Conservation (phyloP, 2,329 filamentous ascomycete genomes). For the Hypoxylon sp. region DNA sequence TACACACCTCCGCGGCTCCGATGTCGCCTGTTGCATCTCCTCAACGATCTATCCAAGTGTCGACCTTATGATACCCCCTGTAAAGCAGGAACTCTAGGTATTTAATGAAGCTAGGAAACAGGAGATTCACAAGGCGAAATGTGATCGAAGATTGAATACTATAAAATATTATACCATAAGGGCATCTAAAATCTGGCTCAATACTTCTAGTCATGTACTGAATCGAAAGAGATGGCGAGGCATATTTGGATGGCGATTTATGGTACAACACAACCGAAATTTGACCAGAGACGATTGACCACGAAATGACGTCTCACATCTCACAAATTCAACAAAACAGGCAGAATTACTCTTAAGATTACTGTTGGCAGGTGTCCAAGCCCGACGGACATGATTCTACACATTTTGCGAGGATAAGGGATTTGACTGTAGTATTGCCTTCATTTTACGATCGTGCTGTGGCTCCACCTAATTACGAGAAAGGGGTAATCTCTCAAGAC, state of each 20-base stretch:
- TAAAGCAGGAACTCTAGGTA: background rate
- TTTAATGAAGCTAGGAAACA: background rate
- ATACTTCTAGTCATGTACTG: background rate
- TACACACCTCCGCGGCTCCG: background rate
- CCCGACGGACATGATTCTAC: too few species aligned
- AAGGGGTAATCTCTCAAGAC: background rate
- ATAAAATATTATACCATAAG: background rate
- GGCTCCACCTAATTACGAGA: background rate
- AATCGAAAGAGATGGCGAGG: background rate
- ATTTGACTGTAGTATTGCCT: background rate
- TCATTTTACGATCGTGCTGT: background rate
- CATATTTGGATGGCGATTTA: background rate
- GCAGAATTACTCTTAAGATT: too few species aligned
- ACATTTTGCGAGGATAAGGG: too few species aligned
- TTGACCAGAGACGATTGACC: background rate
- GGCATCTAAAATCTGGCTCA: background rate
- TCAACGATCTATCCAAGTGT: too few species aligned
- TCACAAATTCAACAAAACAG: background rate
- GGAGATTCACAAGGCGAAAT: background rate
- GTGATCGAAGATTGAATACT: background rate
- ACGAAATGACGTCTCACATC: background rate
- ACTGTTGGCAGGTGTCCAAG: too few species aligned
- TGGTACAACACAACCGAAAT: background rate
- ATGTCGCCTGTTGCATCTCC: background rate
- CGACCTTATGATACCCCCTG: background rate